phyloP scores from a whole-genome alignment of 495 filamentous ascomycete species.

The Hamigera avellanea region DNA sequence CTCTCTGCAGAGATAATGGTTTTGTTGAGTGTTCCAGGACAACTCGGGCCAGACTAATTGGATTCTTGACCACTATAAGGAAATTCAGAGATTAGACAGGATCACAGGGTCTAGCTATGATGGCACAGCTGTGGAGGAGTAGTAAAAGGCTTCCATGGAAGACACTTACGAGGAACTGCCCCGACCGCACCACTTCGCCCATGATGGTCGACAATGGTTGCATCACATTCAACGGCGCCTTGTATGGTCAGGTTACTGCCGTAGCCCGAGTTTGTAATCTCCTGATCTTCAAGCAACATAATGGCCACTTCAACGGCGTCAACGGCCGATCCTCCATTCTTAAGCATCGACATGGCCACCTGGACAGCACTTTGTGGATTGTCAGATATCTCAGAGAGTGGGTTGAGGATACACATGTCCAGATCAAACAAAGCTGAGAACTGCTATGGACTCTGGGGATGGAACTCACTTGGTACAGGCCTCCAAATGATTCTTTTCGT shows the following conservation, averaged over 20 bases:
- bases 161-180: conserved; percentile 67
- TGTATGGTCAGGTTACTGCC: conserved; percentile 91
- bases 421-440: not conserved
- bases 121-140: too few relatives aligned
- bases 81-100: not conserved
- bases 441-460: not conserved
- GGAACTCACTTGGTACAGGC: conserved; percentile 74
- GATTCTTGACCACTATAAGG: conserved; percentile 72
- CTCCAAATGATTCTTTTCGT: conserved; percentile 71
- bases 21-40: conserved; percentile 65
- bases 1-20: conserved; percentile 66
- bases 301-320: conserved; percentile 92
- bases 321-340: conserved; percentile 63
- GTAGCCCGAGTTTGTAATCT: conserved; percentile 93
- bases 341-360: conserved; percentile 67
- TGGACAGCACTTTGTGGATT: conserved; percentile 55
- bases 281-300: conserved; percentile 74
- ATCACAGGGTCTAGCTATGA: conserved; percentile 2
- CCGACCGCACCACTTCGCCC: conserved; percentile 90
- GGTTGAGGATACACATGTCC: not conserved
- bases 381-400: conserved; percentile 3
- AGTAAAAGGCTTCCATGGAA: not conserved
- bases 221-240: conserved; percentile 87
- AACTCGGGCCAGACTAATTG: conserved; percentile 72
- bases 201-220: conserved; percentile 78